A percentile compares a stretch with the other conserved stretches of the same genome.
Evolutionary conservation across 495 filamentous ascomycete genomes (phyloP).

Genomic region (Podospora fimiseda): DNA sequence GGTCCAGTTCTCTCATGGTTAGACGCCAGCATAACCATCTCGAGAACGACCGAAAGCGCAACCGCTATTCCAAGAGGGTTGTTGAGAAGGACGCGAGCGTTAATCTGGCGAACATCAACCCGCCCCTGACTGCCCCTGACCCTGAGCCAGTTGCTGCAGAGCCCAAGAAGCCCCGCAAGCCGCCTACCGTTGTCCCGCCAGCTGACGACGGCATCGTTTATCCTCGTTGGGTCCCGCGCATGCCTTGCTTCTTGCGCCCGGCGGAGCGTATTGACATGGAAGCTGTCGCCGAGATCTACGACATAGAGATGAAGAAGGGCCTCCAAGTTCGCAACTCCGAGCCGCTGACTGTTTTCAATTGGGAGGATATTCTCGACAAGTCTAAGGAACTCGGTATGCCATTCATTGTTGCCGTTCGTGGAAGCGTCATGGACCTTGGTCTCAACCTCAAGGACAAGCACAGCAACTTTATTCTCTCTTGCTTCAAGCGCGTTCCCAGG

Average conservation of each 20-base stretch:
- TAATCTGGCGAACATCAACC: neutral
- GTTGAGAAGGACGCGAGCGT: neutral
- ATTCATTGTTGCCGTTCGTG: constrained; percentile 36
- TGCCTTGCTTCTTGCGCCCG: constrained; percentile 31
- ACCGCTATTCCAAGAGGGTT: too few relatives aligned
- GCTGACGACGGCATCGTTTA: neutral
- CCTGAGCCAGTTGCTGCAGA: neutral
- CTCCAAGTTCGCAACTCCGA: constrained; percentile 27
- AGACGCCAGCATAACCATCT: neutral
- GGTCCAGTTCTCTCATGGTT: constrained; percentile 9
- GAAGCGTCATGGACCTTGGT: constrained; percentile 9
- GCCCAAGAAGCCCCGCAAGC: too few relatives aligned
- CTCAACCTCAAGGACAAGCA: constrained; percentile 1
- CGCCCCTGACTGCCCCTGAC: too few relatives aligned
- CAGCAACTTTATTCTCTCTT: neutral
- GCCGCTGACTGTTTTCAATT: constrained; percentile 14
- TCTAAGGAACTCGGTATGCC: constrained; percentile 24
- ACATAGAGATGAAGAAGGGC: constrained; percentile 27
- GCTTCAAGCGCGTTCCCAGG: neutral
- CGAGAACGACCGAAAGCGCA: too few relatives aligned
- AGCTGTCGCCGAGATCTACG: constrained; percentile 30
- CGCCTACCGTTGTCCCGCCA: too few relatives aligned
- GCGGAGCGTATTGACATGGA: constrained; percentile 25
- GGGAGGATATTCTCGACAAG: constrained; percentile 20
- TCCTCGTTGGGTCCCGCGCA: constrained; percentile 19